Conservation (phyloP, 164 flowering plant genomes). For the Vitis labrusca region DNA sequence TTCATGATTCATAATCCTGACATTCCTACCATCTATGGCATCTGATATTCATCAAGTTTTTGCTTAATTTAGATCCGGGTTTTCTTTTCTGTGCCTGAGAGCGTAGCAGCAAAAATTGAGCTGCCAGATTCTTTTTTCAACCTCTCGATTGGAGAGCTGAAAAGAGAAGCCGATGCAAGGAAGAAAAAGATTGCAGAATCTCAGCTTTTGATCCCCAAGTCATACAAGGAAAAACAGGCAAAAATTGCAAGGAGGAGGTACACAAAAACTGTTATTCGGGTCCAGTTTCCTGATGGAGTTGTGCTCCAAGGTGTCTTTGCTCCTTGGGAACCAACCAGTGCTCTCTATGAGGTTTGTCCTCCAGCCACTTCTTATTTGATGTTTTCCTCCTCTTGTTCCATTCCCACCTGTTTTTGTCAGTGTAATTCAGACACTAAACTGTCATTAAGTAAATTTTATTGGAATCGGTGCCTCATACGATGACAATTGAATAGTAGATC, state of each 20-base stretch:
- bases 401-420: not conserved
- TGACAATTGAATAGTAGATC: not conserved
- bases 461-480: too few relatives aligned
- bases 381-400: not conserved
- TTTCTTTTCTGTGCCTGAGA: constrained; percentile 85
- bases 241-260: constrained; percentile 72
- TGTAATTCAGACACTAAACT: not conserved
- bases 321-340: constrained; percentile 75
- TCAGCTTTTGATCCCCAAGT: constrained; percentile 84
- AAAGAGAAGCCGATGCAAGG: constrained; percentile 76
- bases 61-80: constrained; percentile 53
- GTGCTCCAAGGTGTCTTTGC: constrained; percentile 86
- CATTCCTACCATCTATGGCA: not conserved
- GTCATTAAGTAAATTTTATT: too few relatives aligned
- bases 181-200: constrained; percentile 86
- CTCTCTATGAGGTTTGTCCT: constrained; percentile 78
- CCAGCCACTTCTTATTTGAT: not conserved
- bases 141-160: constrained; percentile 71
- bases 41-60: constrained; percentile 12
- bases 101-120: constrained; percentile 70
- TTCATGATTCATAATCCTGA: not conserved
- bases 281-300: constrained; percentile 94
- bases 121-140: constrained; percentile 84
- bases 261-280: constrained; percentile 57
- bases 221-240: constrained; percentile 87